Percentiles rank a stretch among this genome's conserved stretches.
These are phyloP conservation scores for Mycena amicta DNA, from an alignment of 768 basidiomycete species.

Conservation along the genomic window DNA sequence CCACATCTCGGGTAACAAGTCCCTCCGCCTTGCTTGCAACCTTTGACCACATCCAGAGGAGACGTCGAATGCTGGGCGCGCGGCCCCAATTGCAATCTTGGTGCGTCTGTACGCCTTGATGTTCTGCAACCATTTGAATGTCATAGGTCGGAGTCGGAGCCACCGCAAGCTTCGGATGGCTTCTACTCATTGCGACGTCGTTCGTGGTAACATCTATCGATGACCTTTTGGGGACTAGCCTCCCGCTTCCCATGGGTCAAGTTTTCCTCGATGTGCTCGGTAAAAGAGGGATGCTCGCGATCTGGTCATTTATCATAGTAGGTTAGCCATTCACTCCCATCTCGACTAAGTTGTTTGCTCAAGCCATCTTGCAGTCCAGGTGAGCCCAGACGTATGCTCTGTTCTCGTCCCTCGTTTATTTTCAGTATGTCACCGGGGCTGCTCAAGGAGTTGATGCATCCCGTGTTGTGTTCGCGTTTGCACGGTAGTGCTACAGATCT, in stretches of 20 bases:
- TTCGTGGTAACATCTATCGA: constrained; percentile 62
- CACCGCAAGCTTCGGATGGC: constrained; percentile 66
- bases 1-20: constrained; percentile 56
- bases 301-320: constrained; percentile 74
- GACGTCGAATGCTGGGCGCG: constrained; percentile 60
- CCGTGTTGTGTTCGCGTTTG: constrained; percentile 75
- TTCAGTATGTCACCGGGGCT: constrained; percentile 69
- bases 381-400: too few species aligned
- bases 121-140: too few species aligned
- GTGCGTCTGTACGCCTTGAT: too few species aligned
- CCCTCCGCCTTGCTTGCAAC: too few species aligned
- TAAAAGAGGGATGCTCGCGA: constrained; percentile 68
- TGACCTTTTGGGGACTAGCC: constrained; percentile 45
- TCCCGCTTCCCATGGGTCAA: constrained; percentile 75
- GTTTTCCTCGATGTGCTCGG: constrained; percentile 67
- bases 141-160: constrained; percentile 55
- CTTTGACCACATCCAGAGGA: constrained; percentile 63
- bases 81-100: constrained; percentile 71
- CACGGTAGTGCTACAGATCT: constrained; percentile 30
- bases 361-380: background rate
- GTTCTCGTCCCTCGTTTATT: too few species aligned
- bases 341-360: background rate
- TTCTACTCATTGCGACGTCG: constrained; percentile 65
- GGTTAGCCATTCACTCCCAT: constrained; percentile 22
- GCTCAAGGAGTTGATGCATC: constrained; percentile 78